Base-by-base conservation (phyloP, 2,329 filamentous ascomycete genomes). In the Pseudogymnoascus sp. region DNA sequence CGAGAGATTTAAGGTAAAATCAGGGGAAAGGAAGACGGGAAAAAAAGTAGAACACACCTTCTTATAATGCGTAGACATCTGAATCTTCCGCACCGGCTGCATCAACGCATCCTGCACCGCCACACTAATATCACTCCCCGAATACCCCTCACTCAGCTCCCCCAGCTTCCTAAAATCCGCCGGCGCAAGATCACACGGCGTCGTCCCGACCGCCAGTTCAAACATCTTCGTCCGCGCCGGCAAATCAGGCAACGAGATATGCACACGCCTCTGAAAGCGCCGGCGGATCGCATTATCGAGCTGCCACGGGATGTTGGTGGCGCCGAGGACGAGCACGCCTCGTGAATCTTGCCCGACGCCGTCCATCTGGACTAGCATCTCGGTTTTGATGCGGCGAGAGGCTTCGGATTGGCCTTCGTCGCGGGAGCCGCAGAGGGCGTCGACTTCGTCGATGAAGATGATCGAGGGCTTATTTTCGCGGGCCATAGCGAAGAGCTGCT, bases 291-390 rank as follows among this genome's bases (percentile, higher is more conserved):
- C 94, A 10, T 91, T 90, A 75, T 99, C 94, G 59, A 99, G 83
- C 80, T 99, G 93, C 94, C 94, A 99, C 16, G 94, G 94, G 66
- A 99, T 97, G 74, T 99, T 99, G 63, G 94, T 99, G 62, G 94
- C 94, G 65, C 94, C 94, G 3, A 99, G 84, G 42, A 99, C 95
- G 23, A 99, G 80, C 7, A 99, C 93, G 18, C 93, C 94, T 71
- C 89, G 92, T 66, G 89, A 93, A 76, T 99, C 94, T 67, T 95
- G 93, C 66, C 94, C 95, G 8, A 99, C 94, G 77, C 94, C 95
- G 71, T 99, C 94, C 94, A 99, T 99, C 77, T 99, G 94, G 16
- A 99, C 93, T 12, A 99, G 86, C 72, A 99, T 86, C 76, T 99
- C 94, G 0, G 94, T 99, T 79, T 99, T 99, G 82, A 99, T 99